Conservation (phyloP, 257 asterid species). For the Solanum peruvianum region DNA sequence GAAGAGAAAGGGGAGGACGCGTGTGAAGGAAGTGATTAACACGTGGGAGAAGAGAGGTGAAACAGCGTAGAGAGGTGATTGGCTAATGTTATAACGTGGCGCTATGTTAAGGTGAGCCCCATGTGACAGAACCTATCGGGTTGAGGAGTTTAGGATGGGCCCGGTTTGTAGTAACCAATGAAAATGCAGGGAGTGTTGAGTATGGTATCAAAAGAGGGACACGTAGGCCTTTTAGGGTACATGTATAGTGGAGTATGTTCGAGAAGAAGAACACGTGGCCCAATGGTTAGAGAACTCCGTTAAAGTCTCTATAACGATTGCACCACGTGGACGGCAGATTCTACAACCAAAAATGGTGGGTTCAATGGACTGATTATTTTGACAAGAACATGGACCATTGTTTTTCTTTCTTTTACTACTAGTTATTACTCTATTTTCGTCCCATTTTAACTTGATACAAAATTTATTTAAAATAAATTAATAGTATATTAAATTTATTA, state of each 20-base stretch:
- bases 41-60: slow-evolving; percentile 19
- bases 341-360: background rate
- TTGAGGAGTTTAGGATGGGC: background rate
- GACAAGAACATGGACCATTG: background rate
- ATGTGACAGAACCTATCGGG: slow-evolving; percentile 10
- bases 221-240: background rate
- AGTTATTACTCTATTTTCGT: too few relatives aligned
- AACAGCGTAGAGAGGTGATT: slow-evolving; percentile 12
- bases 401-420: background rate
- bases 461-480: too few relatives aligned
- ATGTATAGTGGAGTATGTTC: background rate
- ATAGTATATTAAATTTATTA: too few relatives aligned
- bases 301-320: background rate
- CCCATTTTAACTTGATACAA: too few relatives aligned
- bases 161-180: slow-evolving; percentile 11
- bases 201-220: background rate
- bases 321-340: slow-evolving; percentile 1
- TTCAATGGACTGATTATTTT: background rate
- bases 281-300: background rate
- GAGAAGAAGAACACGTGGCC: slow-evolving; percentile 1
- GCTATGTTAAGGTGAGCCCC: slow-evolving; percentile 7
- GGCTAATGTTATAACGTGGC: slow-evolving; percentile 31
- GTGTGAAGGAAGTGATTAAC: slow-evolving; percentile 12
- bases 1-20: background rate
- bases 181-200: slow-evolving; percentile 19